Evolutionary conservation across 495 filamentous ascomycete genomes (phyloP).

Genomic region (Bacidia rubella): DNA sequence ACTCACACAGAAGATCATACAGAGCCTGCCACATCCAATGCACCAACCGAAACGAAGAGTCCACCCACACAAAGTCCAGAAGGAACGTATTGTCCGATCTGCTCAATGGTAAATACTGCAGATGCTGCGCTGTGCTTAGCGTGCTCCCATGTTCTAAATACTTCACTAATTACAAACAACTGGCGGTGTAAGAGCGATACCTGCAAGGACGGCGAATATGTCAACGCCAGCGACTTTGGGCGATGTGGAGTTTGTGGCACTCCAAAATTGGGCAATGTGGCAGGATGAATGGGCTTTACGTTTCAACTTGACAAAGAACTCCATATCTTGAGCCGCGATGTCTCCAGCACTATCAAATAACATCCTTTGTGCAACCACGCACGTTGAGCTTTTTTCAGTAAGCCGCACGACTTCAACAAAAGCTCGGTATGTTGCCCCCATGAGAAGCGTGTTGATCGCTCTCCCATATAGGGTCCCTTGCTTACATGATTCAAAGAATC

Average conservation of each 20-base stretch:
- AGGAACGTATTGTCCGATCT: constrained; percentile 37
- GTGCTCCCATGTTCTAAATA: constrained; percentile 53
- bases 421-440: too few species aligned
- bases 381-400: too few species aligned
- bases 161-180: constrained; percentile 29
- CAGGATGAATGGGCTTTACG: not conserved
- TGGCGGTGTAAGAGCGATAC: constrained; percentile 46
- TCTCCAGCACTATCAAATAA: too few species aligned
- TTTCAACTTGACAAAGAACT: too few species aligned
- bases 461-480: too few species aligned
- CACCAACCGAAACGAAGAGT: too few species aligned
- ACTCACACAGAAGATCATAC: not conserved
- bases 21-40: not conserved
- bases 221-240: constrained; percentile 51
- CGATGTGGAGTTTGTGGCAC: constrained; percentile 52
- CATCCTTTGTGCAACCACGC: too few species aligned
- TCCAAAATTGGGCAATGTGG: not conserved
- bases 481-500: too few species aligned
- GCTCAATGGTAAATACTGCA: constrained; percentile 44
- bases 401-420: too few species aligned
- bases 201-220: constrained; percentile 41
- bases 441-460: too few species aligned
- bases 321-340: too few species aligned
- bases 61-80: not conserved
- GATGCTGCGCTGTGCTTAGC: constrained; percentile 41